Conservation (phyloP, 73 alveolate species). For the Stentor coeruleus region DNA sequence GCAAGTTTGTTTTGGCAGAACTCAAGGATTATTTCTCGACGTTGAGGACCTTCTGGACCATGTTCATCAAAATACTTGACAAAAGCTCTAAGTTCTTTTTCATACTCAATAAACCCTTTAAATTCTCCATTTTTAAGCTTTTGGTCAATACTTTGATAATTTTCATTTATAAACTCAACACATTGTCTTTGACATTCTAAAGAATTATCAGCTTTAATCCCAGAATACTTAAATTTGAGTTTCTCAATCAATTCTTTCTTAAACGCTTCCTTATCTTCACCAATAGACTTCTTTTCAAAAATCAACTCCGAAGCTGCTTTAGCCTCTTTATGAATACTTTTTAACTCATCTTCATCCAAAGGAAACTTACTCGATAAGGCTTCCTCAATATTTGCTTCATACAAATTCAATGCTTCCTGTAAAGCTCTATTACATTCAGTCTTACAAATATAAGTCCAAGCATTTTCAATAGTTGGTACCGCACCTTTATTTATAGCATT, state of each 20-base stretch:
- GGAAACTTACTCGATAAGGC: conserved; percentile 10
- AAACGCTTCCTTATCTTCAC: conserved; percentile 15
- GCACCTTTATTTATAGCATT: conserved; percentile 79
- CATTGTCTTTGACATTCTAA: conserved; percentile 36
- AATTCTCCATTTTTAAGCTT: conserved; percentile 63
- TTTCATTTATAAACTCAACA: conserved; percentile 45
- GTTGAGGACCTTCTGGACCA: conserved; percentile 30
- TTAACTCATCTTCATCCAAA: conserved; percentile 23
- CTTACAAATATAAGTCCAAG: conserved; percentile 75
- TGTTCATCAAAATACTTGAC: conserved; percentile 17
- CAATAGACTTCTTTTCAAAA: background rate
- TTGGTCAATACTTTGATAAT: conserved; percentile 57
- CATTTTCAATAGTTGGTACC: conserved; percentile 71
- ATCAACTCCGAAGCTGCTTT: conserved; percentile 19
- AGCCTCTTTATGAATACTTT: conserved; percentile 25
- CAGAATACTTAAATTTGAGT: background rate
- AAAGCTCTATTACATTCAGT: conserved; percentile 60
- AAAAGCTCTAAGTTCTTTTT: conserved; percentile 35
- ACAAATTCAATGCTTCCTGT: conserved; percentile 48
- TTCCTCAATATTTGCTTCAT: conserved; percentile 42
- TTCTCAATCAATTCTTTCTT: conserved; percentile 23
- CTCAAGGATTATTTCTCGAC: background rate
- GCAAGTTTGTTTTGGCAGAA: background rate
- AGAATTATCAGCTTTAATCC: conserved; percentile 12
- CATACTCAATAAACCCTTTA: conserved; percentile 53